A percentile compares a stretch with the other conserved stretches of the same genome.
Evolutionary conservation across 2,329 filamentous ascomycete genomes (phyloP).

Genomic region (Mycosphaerella arachidis): DNA sequence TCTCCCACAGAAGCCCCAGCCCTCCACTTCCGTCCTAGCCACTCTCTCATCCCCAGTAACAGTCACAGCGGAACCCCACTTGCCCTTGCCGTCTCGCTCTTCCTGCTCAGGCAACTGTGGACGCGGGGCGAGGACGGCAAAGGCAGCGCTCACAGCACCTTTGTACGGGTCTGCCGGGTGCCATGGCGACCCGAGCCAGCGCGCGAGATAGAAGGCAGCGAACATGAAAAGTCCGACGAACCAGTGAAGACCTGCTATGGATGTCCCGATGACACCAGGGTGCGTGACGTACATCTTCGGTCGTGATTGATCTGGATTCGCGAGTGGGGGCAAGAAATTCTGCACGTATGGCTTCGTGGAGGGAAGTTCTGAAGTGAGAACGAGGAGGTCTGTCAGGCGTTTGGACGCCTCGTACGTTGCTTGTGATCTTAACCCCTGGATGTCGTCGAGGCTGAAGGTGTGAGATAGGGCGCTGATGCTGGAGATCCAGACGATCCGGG

Average conservation of each 20-base stretch:
- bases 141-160: constrained; percentile 71
- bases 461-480: constrained; percentile 66
- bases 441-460: constrained; percentile 61
- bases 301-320: constrained; percentile 22
- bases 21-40: constrained; percentile 75
- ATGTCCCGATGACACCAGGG: constrained; percentile 79
- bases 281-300: constrained; percentile 75
- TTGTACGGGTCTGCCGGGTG: constrained; percentile 72
- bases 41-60: constrained; percentile 52
- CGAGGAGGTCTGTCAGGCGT: constrained; percentile 76
- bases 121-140: constrained; percentile 67
- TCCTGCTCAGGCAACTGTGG: constrained; percentile 56
- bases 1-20: constrained; percentile 67
- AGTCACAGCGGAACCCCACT: constrained; percentile 79
- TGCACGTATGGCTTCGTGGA: constrained; percentile 55
- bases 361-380: constrained; percentile 67
- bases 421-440: constrained; percentile 63
- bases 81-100: constrained; percentile 53
- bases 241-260: constrained; percentile 69
- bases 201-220: constrained; percentile 63
- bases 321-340: constrained; percentile 50
- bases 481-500: constrained; percentile 78
- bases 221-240: constrained; percentile 68
- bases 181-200: constrained; percentile 83
- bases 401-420: constrained; percentile 82